Percentiles rank a stretch among this genome's conserved stretches.
These are phyloP conservation scores for Pulicaria dysenterica DNA, from an alignment of 129 eudicot genomes.

Conservation along the genomic window DNA sequence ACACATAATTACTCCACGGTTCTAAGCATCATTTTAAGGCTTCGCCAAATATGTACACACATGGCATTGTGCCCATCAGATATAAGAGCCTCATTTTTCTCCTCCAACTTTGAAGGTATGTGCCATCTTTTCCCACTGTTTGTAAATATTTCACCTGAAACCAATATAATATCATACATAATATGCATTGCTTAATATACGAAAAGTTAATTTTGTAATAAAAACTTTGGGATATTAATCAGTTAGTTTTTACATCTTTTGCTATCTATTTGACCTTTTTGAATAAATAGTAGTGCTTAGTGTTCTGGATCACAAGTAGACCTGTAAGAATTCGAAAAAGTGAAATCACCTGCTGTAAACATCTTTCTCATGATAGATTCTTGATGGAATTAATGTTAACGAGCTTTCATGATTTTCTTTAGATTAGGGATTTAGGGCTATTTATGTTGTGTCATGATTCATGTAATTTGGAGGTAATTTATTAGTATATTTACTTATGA, in stretches of 20 bases:
- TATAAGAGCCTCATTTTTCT: slow-evolving; percentile 53
- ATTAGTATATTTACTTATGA: background rate
- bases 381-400: background rate
- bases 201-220: too few relatives aligned
- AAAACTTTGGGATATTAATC: too few relatives aligned
- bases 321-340: background rate
- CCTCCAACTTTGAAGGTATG: slow-evolving; percentile 68
- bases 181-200: background rate
- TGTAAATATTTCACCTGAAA: background rate
- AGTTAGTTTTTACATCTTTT: too few relatives aligned
- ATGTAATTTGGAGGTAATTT: background rate
- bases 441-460: background rate
- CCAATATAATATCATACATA: background rate
- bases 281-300: background rate
- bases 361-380: background rate
- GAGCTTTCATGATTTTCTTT: background rate
- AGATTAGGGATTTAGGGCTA: background rate
- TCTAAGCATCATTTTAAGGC: slow-evolving; percentile 73
- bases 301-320: slow-evolving; percentile 6
- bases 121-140: background rate
- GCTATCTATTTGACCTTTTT: too few relatives aligned
- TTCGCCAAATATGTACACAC: slow-evolving; percentile 87
- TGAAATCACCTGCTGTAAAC: background rate
- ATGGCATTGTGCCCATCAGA: slow-evolving; percentile 71
- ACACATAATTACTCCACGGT: slow-evolving; percentile 64